Conservation (phyloP, 2,329 filamentous ascomycete species). For the Fusarium graminum region DNA sequence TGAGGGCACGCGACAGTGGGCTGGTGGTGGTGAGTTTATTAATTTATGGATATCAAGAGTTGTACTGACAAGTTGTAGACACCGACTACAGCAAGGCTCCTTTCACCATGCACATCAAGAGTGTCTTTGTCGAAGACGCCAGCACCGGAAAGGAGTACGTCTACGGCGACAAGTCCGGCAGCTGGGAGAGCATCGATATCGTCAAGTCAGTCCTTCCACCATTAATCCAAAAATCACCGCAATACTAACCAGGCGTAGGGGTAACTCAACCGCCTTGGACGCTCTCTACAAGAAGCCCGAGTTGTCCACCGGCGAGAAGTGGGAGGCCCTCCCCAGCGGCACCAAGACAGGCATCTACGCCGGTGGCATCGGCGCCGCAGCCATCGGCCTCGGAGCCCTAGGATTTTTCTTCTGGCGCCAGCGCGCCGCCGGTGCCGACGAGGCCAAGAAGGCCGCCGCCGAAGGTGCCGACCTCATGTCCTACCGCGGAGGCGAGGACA, state of each 20-base stretch:
- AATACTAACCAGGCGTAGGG: conserved; percentile 53
- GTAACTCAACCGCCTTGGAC: conserved; percentile 68
- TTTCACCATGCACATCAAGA: conserved; percentile 81
- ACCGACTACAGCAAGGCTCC: conserved; percentile 76
- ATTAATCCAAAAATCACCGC: background rate
- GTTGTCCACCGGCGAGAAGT: conserved; percentile 66
- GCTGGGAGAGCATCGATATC: conserved; percentile 73
- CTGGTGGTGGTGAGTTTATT: conserved; percentile 64
- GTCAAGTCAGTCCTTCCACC: conserved; percentile 58
- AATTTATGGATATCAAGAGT: fast-evolving
- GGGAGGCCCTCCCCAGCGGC: conserved; percentile 62
- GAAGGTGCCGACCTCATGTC: conserved; percentile 66
- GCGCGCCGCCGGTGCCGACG: conserved; percentile 64
- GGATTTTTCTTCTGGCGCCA: conserved; percentile 69
- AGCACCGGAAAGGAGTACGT: conserved; percentile 74
- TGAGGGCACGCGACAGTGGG: conserved; percentile 74
- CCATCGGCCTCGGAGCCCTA: conserved; percentile 57
- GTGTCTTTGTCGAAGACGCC: conserved; percentile 67
- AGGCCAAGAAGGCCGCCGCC: conserved; percentile 62
- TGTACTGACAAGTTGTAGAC: conserved; percentile 35
- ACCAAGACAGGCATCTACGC: conserved; percentile 68
- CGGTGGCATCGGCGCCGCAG: conserved; percentile 59
- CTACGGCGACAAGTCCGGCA: conserved; percentile 72
- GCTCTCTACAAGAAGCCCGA: conserved; percentile 57
- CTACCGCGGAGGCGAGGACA: conserved; percentile 55